phyloP scores from a whole-genome alignment of 345 rosid species.

The Heritiera fomes region DNA sequence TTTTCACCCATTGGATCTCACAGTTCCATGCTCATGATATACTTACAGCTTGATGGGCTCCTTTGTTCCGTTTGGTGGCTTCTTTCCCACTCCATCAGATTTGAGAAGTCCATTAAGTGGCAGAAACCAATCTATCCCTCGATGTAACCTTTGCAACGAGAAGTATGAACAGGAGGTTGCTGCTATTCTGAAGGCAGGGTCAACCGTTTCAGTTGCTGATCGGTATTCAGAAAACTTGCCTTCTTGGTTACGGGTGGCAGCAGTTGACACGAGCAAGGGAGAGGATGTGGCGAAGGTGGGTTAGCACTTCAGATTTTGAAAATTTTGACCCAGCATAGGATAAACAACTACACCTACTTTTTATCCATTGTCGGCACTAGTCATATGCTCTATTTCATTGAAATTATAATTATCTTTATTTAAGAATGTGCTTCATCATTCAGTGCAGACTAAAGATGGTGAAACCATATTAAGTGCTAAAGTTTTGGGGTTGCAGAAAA shows the following conservation, averaged over 20 bases:
- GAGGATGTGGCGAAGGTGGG: conserved; percentile 43
- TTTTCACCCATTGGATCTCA: conserved; percentile 34
- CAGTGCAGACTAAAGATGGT: conserved; percentile 64
- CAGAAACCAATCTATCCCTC: conserved; percentile 34
- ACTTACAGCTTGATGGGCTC: conserved; percentile 72
- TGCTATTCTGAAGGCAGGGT: conserved; percentile 37
- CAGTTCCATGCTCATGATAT: conserved; percentile 40
- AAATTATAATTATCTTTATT: conserved; percentile 22
- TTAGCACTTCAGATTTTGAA: conserved; percentile 11
- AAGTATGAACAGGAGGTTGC: conserved; percentile 61
- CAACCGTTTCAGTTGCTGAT: conserved; percentile 44
- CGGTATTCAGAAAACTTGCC: conserved; percentile 44
- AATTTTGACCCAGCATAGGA: too few relatives aligned
- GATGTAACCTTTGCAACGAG: conserved; percentile 57
- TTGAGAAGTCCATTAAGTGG: conserved; percentile 37
- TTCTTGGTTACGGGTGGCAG: conserved; percentile 49
- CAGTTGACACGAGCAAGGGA: conserved; percentile 39
- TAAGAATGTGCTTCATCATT: conserved; percentile 42
- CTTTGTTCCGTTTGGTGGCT: conserved; percentile 77
- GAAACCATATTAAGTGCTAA: conserved; percentile 36
- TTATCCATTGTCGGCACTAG: not conserved
- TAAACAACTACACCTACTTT: not conserved
- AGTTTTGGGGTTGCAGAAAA: conserved; percentile 43
- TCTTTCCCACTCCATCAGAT: conserved; percentile 58
- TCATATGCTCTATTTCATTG: not conserved